Evolutionary conservation across 2,329 filamentous ascomycete genomes (phyloP), one percentile per base, ranked within the genome.

Genomic region (Pseudopithomyces chartarum): DNA sequence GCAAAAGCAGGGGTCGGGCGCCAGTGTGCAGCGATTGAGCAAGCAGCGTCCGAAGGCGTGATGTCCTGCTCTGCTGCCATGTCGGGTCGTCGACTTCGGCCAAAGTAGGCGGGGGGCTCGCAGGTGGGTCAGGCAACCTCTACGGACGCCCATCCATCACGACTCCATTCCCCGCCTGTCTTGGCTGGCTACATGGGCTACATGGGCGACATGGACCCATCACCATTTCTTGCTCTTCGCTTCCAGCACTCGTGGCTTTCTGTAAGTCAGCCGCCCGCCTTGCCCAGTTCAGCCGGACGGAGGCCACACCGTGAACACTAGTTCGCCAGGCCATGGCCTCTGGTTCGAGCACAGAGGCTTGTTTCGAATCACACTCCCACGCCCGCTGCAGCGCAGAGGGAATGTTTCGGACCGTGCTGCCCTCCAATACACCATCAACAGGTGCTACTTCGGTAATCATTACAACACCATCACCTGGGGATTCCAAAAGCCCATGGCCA

Each of bases 351-450:
- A 54, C 63, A 54, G 58, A 55, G 61, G 58, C 57, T 61, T 67
- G 67, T 66, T 68, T 64, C 66, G 70, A 71, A 29, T 42, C 47
- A 23, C 47, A 54, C 62, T 66, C 54, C 62, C 63, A 66, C 58
- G 57, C 22, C 43, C 20, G 17, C 15, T 36, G 52, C 33, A 47
- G 26, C 51, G 47, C 34, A 40, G 10, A 34, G 34, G 38, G 38
- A 40, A 36, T 57, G 62, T 68, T 63, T 67, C 68, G 69, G 57
- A 58, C 66, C 61, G 62, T 60, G 55, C 58, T 63, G 43, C 45
- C 59, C 39, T 40, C 59, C 62, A 65, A 65, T 65, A 66, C 68
- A 68, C 66, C 66, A 61, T 52, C 46, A 55, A 54, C 57, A 32
- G 57, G 55, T 52, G 40, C 34, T 44, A 26, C 20, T 36, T 52